Evolutionary conservation across 768 basidiomycete genomes (phyloP).

Genomic region (Rubroboletus satanas): DNA sequence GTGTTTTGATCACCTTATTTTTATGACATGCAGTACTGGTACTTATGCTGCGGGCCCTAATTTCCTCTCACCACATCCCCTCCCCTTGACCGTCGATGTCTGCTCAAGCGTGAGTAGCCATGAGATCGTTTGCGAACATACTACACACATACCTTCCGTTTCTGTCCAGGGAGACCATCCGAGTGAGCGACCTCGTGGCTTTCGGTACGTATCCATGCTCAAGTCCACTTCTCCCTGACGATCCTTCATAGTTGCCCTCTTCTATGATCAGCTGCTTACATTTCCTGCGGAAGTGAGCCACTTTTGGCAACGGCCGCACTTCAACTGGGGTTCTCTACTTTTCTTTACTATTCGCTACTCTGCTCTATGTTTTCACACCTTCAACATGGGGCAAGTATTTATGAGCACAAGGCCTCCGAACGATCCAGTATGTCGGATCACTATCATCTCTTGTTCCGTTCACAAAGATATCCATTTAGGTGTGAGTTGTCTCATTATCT

Average conservation of each 20-base stretch:
- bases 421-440: conserved; percentile 1
- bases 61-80: too few species aligned
- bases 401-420: conserved; percentile 12
- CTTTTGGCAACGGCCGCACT: conserved; percentile 37
- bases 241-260: conserved; percentile 24
- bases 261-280: conserved; percentile 47
- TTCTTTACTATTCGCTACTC: conserved; percentile 44
- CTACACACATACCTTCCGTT: not conserved
- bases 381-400: conserved; percentile 35
- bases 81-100: not conserved
- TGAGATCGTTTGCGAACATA: too few species aligned
- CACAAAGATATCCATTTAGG: not conserved
- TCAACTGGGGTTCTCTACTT: conserved; percentile 34
- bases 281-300: conserved; percentile 39
- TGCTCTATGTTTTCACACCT: conserved; percentile 37
- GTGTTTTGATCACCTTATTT: too few species aligned
- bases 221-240: not conserved
- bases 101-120: not conserved
- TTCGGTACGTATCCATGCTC: conserved; percentile 1
- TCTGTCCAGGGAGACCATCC: not conserved
- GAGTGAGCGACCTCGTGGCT: not conserved
- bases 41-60: not conserved
- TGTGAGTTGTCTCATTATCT: conserved; percentile 3
- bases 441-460: not conserved
- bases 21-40: not conserved